Conservation (phyloP, 176 grass and related monocot genomes). For the Melocanna baccifera region DNA sequence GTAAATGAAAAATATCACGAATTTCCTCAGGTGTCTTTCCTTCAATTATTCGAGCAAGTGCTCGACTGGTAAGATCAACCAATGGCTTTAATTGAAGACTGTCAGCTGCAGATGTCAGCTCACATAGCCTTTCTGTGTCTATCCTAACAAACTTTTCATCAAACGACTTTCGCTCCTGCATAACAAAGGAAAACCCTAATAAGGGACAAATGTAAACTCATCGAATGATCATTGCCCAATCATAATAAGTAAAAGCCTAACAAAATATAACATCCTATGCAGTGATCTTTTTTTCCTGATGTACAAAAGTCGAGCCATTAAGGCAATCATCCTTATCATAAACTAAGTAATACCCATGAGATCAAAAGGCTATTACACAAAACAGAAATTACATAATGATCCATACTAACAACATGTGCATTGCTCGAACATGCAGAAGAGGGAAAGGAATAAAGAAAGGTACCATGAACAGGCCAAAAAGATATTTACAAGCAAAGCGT, state of each 20-base stretch:
- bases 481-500: neutral
- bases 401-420: neutral
- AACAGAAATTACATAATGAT: neutral
- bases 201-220: neutral
- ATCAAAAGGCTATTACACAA: neutral
- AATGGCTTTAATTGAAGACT: conserved; percentile 94
- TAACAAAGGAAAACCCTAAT: conserved; percentile 23
- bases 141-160: conserved; percentile 98
- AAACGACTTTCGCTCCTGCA: conserved; percentile 81
- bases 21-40: conserved; percentile 99
- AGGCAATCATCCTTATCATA: neutral
- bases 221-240: neutral
- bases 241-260: neutral
- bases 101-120: conserved; percentile 96
- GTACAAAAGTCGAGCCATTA: neutral
- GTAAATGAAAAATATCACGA: conserved; percentile 96
- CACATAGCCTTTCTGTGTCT: conserved; percentile 87
- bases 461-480: neutral
- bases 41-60: conserved; percentile 97
- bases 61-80: conserved; percentile 95
- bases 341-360: neutral
- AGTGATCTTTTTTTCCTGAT: neutral
- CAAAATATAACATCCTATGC: neutral
- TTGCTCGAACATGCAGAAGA: neutral
- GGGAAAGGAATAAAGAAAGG: neutral